These are phyloP conservation scores for Tuber indicum DNA, from an alignment of 495 filamentous ascomycete species.

Conservation along the genomic window DNA sequence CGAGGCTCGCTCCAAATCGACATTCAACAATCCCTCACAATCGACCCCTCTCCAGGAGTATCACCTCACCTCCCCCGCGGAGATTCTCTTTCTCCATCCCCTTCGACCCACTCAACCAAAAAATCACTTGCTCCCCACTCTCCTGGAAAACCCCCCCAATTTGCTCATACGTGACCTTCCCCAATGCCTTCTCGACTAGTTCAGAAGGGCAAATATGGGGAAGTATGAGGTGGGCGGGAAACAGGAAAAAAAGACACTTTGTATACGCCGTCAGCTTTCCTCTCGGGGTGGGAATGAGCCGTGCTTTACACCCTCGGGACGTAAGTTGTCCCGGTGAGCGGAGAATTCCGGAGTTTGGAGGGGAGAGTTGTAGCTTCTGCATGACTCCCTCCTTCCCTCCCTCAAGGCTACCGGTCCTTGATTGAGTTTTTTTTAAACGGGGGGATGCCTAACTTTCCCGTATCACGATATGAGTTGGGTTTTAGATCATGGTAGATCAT, in stretches of 20 bases:
- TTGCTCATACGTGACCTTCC: conserved; percentile 23
- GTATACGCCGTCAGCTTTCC: conserved; percentile 49
- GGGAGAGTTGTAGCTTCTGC: conserved; percentile 49
- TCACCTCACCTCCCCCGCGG: background rate
- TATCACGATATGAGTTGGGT: conserved; percentile 1
- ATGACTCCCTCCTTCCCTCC: conserved; percentile 37
- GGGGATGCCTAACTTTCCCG: conserved; percentile 8
- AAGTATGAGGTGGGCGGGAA: background rate
- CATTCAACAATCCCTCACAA: background rate
- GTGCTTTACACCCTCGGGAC: conserved; percentile 49
- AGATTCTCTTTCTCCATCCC: background rate
- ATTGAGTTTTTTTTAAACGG: no score
- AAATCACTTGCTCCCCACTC: conserved; percentile 34
- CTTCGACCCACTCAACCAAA: background rate
- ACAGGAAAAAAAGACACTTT: conserved; percentile 19
- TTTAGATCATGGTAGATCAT: background rate
- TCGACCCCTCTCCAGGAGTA: background rate
- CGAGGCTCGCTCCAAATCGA: background rate
- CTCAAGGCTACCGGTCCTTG: no score
- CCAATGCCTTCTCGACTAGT: conserved; percentile 3
- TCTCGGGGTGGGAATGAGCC: conserved; percentile 49
- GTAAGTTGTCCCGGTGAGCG: conserved; percentile 53
- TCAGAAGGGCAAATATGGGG: background rate
- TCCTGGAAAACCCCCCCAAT: conserved; percentile 49
- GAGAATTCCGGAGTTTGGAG: conserved; percentile 4